Evolutionary conservation across 2,329 filamentous ascomycete genomes (phyloP).

Genomic region (Aspergillus neotritici): DNA sequence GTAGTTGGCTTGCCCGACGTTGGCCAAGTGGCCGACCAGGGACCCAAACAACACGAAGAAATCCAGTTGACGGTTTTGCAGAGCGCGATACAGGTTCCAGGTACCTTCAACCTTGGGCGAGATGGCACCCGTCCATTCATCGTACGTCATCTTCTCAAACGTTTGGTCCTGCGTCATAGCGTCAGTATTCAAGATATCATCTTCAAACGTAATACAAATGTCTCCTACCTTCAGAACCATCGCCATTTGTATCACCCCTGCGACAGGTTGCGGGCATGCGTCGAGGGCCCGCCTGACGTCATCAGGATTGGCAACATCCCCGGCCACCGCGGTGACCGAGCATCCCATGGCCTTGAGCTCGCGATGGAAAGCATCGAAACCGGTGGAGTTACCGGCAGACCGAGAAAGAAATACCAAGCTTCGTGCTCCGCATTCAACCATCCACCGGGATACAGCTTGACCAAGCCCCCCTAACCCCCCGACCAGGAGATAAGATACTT

Average conservation of each 20-base stretch:
- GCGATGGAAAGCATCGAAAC: conserved; percentile 3
- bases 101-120: conserved; percentile 1
- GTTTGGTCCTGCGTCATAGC: too few relatives aligned
- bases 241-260: conserved; percentile 19
- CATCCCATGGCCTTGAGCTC: conserved; percentile 4
- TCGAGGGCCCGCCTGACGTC: conserved; percentile 8
- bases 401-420: conserved; percentile 11
- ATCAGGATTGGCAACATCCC: conserved; percentile 3
- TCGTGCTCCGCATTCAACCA: conserved; percentile 13
- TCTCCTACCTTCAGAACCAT: conserved; percentile 13
- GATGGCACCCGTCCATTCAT: not conserved
- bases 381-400: not conserved
- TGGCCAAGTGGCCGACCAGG: conserved; percentile 1
- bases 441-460: conserved; percentile 8
- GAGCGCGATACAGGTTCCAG: not conserved
- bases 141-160: not conserved
- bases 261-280: not conserved
- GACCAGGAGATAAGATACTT: conserved; percentile 11
- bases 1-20: conserved; percentile 4
- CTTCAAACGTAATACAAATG: not conserved
- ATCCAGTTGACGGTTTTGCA: not conserved
- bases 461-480: conserved; percentile 16
- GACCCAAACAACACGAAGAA: conserved; percentile 5
- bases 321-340: conserved; percentile 1
- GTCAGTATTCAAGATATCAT: too few relatives aligned